Conservation (phyloP, 345 rosid genomes). For the Raphanus raphanistrum region DNA sequence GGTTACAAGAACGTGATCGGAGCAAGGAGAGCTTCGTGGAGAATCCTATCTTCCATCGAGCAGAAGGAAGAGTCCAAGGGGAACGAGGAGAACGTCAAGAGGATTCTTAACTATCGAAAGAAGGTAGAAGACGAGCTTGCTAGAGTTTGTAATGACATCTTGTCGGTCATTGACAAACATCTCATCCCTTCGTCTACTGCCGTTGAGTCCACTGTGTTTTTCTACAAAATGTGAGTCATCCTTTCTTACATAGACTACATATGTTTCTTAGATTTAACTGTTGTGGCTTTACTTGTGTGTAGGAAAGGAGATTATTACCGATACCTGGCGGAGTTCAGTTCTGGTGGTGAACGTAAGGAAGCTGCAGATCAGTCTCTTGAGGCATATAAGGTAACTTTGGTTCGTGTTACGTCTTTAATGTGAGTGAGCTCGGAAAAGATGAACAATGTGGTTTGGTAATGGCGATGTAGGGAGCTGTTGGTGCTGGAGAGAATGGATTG, state of each 20-base stretch:
- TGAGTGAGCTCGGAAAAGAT: not conserved
- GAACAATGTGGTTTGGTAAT: not conserved
- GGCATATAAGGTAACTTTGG: slow-evolving; percentile 43
- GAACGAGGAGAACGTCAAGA: slow-evolving; percentile 47
- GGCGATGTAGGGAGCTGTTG: slow-evolving; percentile 45
- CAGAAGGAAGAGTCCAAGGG: slow-evolving; percentile 67
- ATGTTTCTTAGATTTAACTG: not conserved
- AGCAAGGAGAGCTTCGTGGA: slow-evolving; percentile 65
- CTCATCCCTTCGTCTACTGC: slow-evolving; percentile 48
- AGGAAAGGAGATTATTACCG: slow-evolving; percentile 67
- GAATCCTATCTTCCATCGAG: slow-evolving; percentile 65
- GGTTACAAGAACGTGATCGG: slow-evolving; percentile 76
- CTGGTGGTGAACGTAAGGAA: slow-evolving; percentile 53
- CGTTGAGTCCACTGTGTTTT: slow-evolving; percentile 53
- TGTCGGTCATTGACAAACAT: slow-evolving; percentile 49
- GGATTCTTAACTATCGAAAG: slow-evolving; percentile 51
- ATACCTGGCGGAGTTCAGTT: slow-evolving; percentile 54
- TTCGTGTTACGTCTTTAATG: not conserved
- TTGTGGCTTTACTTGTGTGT: not conserved
- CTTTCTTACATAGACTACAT: not conserved
- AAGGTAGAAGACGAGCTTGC: slow-evolving; percentile 51
- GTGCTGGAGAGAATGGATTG: slow-evolving; percentile 51
- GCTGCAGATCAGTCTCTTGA: slow-evolving; percentile 57
- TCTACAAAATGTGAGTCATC: slow-evolving; percentile 53
- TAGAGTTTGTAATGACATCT: slow-evolving; percentile 48